Evolutionary conservation across 148 eudicot species (phyloP).

Genomic region (Limonium bicolor): DNA sequence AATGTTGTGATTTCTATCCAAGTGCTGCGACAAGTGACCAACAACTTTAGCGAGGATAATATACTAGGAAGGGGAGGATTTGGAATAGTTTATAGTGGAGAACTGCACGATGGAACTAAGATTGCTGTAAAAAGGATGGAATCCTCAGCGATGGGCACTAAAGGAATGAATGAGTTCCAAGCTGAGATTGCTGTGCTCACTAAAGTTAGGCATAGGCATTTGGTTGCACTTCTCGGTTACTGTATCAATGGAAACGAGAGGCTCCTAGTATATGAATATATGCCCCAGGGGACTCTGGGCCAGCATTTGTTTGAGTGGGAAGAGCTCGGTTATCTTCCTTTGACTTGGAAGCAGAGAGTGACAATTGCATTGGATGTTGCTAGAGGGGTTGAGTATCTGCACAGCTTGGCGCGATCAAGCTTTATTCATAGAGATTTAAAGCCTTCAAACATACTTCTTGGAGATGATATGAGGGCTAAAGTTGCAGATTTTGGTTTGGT

Average conservation of each 20-base stretch:
- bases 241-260: constrained; percentile 60
- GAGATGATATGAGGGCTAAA: constrained; percentile 48
- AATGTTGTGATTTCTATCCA: constrained; percentile 35
- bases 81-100: constrained; percentile 61
- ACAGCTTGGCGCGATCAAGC: constrained; percentile 41
- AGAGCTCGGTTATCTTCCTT: constrained; percentile 18
- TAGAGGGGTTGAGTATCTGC: constrained; percentile 46
- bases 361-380: constrained; percentile 54
- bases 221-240: constrained; percentile 63
- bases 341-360: constrained; percentile 47
- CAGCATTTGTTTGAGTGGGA: constrained; percentile 42
- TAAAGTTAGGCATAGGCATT: constrained; percentile 65
- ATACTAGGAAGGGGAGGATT: constrained; percentile 72
- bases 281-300: constrained; percentile 68
- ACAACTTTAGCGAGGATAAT: constrained; percentile 40
- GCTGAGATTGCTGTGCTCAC: constrained; percentile 80
- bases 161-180: constrained; percentile 60
- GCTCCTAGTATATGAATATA: constrained; percentile 72
- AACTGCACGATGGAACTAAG: constrained; percentile 55
- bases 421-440: constrained; percentile 46
- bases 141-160: constrained; percentile 26
- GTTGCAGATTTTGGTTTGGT: constrained; percentile 63
- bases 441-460: constrained; percentile 40
- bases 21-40: constrained; percentile 48
- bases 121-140: constrained; percentile 93